Evolutionary conservation across 2,329 filamentous ascomycete genomes (phyloP).

Genomic region (Botryosphaeria dothidea): DNA sequence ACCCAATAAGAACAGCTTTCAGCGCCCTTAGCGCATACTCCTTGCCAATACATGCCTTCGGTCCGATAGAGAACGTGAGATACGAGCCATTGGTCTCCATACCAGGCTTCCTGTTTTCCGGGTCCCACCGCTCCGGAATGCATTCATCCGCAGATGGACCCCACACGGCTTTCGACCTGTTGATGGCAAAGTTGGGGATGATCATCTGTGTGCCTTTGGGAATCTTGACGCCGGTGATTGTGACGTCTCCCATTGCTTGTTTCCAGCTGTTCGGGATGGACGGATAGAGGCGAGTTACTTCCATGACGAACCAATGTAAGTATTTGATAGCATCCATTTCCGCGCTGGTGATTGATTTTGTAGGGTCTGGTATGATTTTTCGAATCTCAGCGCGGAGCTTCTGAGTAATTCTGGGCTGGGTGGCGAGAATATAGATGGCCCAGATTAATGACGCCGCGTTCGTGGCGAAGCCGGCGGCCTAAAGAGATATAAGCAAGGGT

Average conservation of each 20-base stretch:
- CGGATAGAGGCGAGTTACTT: neutral
- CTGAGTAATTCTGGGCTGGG: neutral
- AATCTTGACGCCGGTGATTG: neutral
- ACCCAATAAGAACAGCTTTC: neutral
- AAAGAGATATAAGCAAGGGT: neutral
- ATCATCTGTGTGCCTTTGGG: neutral
- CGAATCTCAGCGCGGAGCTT: neutral
- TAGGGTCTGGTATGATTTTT: neutral
- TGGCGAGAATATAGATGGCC: neutral
- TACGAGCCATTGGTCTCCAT: neutral
- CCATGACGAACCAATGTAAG: neutral
- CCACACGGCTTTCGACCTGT: neutral
- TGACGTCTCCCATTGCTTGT: neutral
- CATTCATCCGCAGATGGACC: neutral
- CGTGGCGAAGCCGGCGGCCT: neutral
- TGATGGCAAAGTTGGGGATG: neutral
- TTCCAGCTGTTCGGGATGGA: conserved; percentile 1
- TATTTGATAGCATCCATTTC: neutral
- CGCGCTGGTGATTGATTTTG: neutral
- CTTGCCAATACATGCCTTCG: neutral
- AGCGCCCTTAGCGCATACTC: neutral
- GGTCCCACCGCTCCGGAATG: neutral
- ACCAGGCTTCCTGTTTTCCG: neutral
- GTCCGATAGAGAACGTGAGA: neutral
- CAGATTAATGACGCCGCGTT: neutral